Percentiles rank a stretch among this genome's conserved stretches.
Conservation (phyloP, 805 yeast genomes). For the Dipodascus albidus region DNA sequence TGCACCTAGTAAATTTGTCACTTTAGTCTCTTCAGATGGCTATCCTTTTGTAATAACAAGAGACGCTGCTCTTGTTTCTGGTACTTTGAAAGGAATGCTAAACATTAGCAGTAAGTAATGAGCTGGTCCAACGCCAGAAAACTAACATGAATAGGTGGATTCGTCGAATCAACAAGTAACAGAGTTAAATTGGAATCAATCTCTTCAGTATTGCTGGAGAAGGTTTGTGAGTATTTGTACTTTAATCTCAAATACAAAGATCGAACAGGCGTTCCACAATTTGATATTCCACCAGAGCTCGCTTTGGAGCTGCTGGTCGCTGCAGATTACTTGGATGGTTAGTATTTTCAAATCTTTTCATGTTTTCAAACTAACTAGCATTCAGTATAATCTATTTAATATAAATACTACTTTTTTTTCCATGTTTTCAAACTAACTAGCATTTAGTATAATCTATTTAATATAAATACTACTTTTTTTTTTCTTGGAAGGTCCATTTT, state of each 20-base stretch:
- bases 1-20: slow-evolving; percentile 31
- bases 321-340: slow-evolving; percentile 68
- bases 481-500: neutral
- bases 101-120: slow-evolving; percentile 20
- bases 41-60: slow-evolving; percentile 47
- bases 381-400: neutral
- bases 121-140: neutral
- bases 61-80: slow-evolving; percentile 69
- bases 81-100: slow-evolving; percentile 48
- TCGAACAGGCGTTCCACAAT: slow-evolving; percentile 60
- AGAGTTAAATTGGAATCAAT: slow-evolving; percentile 48
- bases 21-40: slow-evolving; percentile 64
- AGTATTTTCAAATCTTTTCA: slow-evolving; percentile 6
- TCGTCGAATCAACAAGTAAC: slow-evolving; percentile 48
- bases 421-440: neutral
- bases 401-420: neutral
- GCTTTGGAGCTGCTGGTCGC: slow-evolving; percentile 86
- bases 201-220: slow-evolving; percentile 60
- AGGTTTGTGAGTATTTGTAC: slow-evolving; percentile 75
- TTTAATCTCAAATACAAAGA: slow-evolving; percentile 57
- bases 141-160: slow-evolving; percentile 22
- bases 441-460: no score
- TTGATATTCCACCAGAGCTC: slow-evolving; percentile 86
- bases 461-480: neutral
- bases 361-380: neutral